A percentile compares a stretch with the other conserved stretches of the same genome.
phyloP scores from a whole-genome alignment of 257 asterid species.

The Penstemon newberryi region DNA sequence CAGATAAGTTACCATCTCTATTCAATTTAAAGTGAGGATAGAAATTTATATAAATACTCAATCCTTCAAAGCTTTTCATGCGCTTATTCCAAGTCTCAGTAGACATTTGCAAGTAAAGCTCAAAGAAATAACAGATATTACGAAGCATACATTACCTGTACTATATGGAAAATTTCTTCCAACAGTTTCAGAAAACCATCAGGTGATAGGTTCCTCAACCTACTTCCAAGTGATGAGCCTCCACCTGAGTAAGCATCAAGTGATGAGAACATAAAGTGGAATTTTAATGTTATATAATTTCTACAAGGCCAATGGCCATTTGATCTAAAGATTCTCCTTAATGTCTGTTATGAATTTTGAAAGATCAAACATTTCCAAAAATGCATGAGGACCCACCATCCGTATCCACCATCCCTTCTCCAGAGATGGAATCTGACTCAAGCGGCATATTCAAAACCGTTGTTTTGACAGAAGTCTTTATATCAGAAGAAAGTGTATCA shows the following conservation, averaged over 20 bases:
- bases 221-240: conserved; percentile 87
- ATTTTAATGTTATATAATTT: background rate
- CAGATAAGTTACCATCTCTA: conserved; percentile 12
- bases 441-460: conserved; percentile 78
- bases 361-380: conserved; percentile 22
- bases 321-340: conserved; percentile 16
- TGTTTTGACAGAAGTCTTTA: conserved; percentile 81
- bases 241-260: conserved; percentile 59
- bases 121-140: conserved; percentile 28
- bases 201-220: conserved; percentile 82
- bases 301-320: conserved; percentile 11
- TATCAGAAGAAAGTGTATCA: conserved; percentile 83
- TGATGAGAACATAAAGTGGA: conserved; percentile 19
- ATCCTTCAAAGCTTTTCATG: background rate
- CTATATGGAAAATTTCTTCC: conserved; percentile 79
- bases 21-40: conserved; percentile 9
- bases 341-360: conserved; percentile 15
- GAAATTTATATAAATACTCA: background rate
- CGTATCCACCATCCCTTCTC: conserved; percentile 70
- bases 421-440: conserved; percentile 72
- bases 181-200: conserved; percentile 87
- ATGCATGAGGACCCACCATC: conserved; percentile 66
- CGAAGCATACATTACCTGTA: conserved; percentile 81
- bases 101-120: conserved; percentile 28
- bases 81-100: background rate